phyloP scores from a whole-genome alignment of 208 protist species.

The Crithidia brevicula region DNA sequence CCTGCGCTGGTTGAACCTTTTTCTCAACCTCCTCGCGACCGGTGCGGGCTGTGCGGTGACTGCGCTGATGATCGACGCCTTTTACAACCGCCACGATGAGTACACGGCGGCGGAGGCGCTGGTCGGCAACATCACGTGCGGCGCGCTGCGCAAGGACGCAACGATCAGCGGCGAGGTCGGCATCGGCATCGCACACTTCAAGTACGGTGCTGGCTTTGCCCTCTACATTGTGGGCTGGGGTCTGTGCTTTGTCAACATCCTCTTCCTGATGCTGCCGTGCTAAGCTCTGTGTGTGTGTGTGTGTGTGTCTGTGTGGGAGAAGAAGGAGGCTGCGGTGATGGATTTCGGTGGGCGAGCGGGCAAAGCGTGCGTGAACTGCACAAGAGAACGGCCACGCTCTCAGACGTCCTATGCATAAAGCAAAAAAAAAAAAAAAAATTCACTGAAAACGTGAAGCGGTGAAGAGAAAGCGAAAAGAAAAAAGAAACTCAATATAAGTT shows the following conservation, averaged over 20 bases:
- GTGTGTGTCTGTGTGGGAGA: no score
- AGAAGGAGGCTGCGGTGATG: no score
- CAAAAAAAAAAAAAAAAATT: no score
- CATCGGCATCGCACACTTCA: conserved; percentile 15
- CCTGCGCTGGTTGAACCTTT: conserved; percentile 39
- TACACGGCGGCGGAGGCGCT: background rate
- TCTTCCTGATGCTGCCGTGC: conserved; percentile 50
- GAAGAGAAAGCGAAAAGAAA: no score
- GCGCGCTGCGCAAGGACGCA: background rate
- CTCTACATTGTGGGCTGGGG: conserved; percentile 48
- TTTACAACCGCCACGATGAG: conserved; percentile 28
- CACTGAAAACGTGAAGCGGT: no score
- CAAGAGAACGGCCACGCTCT: no score
- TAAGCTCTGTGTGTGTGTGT: no score
- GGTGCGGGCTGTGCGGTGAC: conserved; percentile 31
- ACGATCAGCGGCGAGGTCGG: background rate
- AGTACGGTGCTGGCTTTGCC: conserved; percentile 56
- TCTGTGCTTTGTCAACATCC: conserved; percentile 45
- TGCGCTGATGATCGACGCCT: conserved; percentile 38
- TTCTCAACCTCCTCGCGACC: conserved; percentile 39
- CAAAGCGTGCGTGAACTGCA: no score
- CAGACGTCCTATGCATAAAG: no score
- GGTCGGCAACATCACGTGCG: conserved; percentile 6
- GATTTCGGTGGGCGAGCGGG: no score
- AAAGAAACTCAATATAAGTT: no score